Evolutionary conservation across 2,329 filamentous ascomycete genomes (phyloP).

Genomic region (Beauveria australis): DNA sequence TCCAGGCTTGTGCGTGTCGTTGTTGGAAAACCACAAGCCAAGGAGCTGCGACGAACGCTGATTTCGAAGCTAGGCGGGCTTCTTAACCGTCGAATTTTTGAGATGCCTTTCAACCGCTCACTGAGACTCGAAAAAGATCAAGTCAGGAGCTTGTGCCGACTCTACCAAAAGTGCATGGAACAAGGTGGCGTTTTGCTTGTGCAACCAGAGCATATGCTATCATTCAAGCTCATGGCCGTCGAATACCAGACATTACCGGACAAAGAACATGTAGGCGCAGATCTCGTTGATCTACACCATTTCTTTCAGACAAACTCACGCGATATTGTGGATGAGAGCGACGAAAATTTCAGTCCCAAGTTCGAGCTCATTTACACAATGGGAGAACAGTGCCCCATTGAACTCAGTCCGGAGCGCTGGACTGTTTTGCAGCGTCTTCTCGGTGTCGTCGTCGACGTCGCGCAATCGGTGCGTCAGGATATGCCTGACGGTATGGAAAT

Average conservation of each 20-base stretch:
- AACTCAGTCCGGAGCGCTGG: conserved; percentile 50
- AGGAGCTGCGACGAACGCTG: conserved; percentile 52
- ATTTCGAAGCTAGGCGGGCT: conserved; percentile 47
- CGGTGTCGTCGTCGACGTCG: not conserved
- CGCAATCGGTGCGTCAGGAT: not conserved
- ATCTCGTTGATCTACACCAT: conserved; percentile 32
- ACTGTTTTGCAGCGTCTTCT: conserved; percentile 34
- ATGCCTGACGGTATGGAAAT: not conserved
- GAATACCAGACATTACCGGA: conserved; percentile 22
- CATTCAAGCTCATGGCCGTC: conserved; percentile 51
- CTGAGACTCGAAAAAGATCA: conserved; percentile 25
- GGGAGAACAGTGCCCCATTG: conserved; percentile 41
- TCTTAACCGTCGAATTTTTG: conserved; percentile 43
- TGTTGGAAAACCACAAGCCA: conserved; percentile 52
- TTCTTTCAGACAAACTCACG: conserved; percentile 37
- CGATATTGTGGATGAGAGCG: conserved; percentile 58
- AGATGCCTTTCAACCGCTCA: conserved; percentile 51
- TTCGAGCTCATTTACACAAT: conserved; percentile 59
- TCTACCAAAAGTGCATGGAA: conserved; percentile 38
- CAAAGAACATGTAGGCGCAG: conserved; percentile 14
- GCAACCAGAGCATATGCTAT: conserved; percentile 57
- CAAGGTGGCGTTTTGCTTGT: conserved; percentile 48
- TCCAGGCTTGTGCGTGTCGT: conserved; percentile 46
- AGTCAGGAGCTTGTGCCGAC: conserved; percentile 26
- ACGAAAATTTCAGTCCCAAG: conserved; percentile 53